Percentiles rank a stretch among this genome's conserved stretches.
Conservation (phyloP, 2,329 filamentous ascomycete species). For the Mycocentrospora acerina region DNA sequence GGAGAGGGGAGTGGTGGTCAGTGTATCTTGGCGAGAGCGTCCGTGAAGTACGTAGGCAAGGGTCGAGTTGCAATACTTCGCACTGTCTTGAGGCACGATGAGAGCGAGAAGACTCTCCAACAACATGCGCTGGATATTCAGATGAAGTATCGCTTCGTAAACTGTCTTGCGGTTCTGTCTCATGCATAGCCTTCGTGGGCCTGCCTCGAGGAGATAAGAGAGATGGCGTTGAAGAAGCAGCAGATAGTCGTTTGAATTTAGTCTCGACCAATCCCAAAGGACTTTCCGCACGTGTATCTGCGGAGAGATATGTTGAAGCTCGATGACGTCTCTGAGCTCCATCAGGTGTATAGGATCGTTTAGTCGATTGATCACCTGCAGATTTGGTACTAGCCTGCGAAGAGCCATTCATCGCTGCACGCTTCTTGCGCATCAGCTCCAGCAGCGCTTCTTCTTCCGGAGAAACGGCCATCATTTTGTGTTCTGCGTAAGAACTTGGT, state of each 20-base stretch:
- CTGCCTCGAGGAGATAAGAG: conserved; percentile 29
- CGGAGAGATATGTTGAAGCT: conserved; percentile 28
- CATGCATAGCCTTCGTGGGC: conserved; percentile 15
- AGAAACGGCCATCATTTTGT: conserved; percentile 50
- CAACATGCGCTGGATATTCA: conserved; percentile 15
- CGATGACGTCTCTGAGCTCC: conserved; percentile 7
- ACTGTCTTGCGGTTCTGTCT: conserved; percentile 25
- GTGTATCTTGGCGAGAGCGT: conserved; percentile 35
- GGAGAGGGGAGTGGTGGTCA: conserved; percentile 33
- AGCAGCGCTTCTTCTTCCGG: conserved; percentile 53
- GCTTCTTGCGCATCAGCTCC: conserved; percentile 53
- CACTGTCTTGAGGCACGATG: conserved; percentile 25
- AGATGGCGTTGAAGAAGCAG: conserved; percentile 24
- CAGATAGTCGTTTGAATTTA: conserved; percentile 16
- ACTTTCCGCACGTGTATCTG: conserved; percentile 24
- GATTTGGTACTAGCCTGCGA: conserved; percentile 34
- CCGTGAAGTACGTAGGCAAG: conserved; percentile 30
- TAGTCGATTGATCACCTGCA: no score
- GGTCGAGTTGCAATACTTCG: conserved; percentile 35
- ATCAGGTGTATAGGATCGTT: no score
- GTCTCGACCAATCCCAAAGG: conserved; percentile 22
- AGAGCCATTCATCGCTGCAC: conserved; percentile 47
- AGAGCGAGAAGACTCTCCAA: conserved; percentile 14
- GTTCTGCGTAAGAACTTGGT: conserved; percentile 26
- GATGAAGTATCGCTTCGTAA: conserved; percentile 29